phyloP scores from a whole-genome alignment of 164 flowering plant species.

The Paratinospora sagittata region DNA sequence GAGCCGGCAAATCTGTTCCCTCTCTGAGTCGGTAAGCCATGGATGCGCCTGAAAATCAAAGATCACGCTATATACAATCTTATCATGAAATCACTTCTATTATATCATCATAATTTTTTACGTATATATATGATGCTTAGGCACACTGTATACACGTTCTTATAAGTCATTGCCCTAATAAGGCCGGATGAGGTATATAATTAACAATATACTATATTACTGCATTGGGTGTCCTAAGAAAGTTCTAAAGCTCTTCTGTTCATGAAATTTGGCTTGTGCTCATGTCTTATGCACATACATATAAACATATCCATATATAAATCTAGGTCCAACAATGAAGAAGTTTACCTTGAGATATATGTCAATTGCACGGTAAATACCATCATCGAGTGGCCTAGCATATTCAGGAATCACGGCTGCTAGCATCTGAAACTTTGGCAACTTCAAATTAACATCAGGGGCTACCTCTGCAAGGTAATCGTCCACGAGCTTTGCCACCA shows the following conservation, averaged over 20 bases:
- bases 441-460: constrained; percentile 62
- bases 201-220: no score
- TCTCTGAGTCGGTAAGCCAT: constrained; percentile 58
- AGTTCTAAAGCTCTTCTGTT: no score
- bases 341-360: constrained; percentile 67
- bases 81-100: no score
- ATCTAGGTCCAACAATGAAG: neutral
- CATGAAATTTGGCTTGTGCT: no score
- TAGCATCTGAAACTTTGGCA: constrained; percentile 57
- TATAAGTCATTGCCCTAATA: no score
- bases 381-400: constrained; percentile 74
- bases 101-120: no score
- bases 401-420: constrained; percentile 69
- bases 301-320: neutral
- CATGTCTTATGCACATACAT: no score
- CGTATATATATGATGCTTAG: no score
- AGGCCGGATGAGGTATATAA: no score
- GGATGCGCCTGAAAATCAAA: constrained; percentile 50
- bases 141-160: no score
- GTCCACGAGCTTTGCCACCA: constrained; percentile 73
- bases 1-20: constrained; percentile 64
- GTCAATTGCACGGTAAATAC: constrained; percentile 75
- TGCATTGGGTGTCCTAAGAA: no score
- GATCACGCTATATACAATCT: neutral
- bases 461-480: constrained; percentile 76